phyloP scores from a whole-genome alignment of 2,329 filamentous ascomycete genomes.

The Botrytis byssoidea region DNA sequence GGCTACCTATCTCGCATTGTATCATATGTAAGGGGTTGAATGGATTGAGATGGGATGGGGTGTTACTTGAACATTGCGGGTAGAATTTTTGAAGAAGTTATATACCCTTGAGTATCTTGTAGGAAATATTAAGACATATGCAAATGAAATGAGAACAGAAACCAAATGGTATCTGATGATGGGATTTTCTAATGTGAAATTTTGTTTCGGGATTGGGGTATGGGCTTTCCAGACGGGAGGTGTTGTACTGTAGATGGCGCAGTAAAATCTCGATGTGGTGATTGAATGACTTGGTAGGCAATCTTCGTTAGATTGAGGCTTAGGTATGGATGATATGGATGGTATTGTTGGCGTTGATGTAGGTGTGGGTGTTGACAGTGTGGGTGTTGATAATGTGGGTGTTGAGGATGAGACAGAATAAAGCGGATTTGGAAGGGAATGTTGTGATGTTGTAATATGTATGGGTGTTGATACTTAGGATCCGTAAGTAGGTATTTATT shows the following conservation, averaged over 20 bases:
- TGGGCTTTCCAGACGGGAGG: neutral
- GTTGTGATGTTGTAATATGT: no score
- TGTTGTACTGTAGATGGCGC: neutral
- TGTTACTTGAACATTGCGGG: neutral
- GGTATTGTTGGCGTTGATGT: no score
- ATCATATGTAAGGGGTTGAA: neutral
- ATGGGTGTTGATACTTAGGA: no score
- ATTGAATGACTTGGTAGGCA: neutral
- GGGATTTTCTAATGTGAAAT: no score
- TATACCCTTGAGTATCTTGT: neutral
- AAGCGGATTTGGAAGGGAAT: no score
- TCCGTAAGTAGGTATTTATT: no score
- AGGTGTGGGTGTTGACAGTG: no score
- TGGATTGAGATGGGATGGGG: neutral
- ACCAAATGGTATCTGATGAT: neutral
- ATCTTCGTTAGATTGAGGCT: neutral
- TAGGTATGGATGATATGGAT: no score
- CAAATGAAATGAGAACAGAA: neutral
- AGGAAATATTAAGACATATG: neutral
- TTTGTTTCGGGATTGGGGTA: no score
- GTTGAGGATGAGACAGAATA: no score
- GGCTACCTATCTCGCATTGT: neutral
- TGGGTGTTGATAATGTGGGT: no score
- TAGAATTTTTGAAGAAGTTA: neutral
- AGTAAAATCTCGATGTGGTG: neutral